Conservation (phyloP, 208 protist species). For the Angomonas desouzai region DNA sequence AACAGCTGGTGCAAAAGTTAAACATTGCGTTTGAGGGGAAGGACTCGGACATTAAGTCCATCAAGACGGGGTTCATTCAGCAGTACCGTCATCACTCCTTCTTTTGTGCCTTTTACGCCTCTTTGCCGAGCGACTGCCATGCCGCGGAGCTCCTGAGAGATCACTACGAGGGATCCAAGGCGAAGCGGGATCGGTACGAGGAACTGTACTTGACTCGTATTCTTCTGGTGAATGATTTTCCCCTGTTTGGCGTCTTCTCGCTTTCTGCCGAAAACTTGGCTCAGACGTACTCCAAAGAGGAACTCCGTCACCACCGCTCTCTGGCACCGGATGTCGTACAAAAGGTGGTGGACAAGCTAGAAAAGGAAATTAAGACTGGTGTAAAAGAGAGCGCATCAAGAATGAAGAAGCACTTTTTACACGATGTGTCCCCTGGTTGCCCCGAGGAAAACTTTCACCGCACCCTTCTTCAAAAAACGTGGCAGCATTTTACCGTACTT, state of each 20-base stretch:
- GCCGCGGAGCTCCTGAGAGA: constrained; percentile 58
- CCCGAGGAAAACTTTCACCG: constrained; percentile 74
- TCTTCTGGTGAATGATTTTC: constrained; percentile 68
- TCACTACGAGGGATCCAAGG: constrained; percentile 58
- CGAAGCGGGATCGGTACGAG: constrained; percentile 75
- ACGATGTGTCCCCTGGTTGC: constrained; percentile 43
- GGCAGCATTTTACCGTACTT: constrained; percentile 70
- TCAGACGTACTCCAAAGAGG: constrained; percentile 66
- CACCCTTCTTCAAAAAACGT: constrained; percentile 76
- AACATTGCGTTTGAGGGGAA: constrained; percentile 48
- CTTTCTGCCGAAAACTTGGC: constrained; percentile 80
- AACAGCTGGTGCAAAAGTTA: constrained; percentile 32
- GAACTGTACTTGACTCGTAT: constrained; percentile 84
- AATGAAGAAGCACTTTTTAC: constrained; percentile 84
- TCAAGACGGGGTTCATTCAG: constrained; percentile 75
- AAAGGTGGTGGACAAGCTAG: constrained; percentile 48
- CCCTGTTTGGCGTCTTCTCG: constrained; percentile 67
- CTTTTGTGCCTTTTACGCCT: constrained; percentile 81
- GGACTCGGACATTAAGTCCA: constrained; percentile 26
- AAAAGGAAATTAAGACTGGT: constrained; percentile 66
- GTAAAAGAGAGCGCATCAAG: constrained; percentile 51
- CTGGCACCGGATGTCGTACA: constrained; percentile 63
- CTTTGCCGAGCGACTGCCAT: constrained; percentile 47
- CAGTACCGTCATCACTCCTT: constrained; percentile 89
- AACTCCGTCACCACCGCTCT: constrained; percentile 78